Evolutionary conservation across 73 alveolate genomes (phyloP), one percentile per base, ranked within the genome.

Genomic region (Vitrella brassicaformis): DNA sequence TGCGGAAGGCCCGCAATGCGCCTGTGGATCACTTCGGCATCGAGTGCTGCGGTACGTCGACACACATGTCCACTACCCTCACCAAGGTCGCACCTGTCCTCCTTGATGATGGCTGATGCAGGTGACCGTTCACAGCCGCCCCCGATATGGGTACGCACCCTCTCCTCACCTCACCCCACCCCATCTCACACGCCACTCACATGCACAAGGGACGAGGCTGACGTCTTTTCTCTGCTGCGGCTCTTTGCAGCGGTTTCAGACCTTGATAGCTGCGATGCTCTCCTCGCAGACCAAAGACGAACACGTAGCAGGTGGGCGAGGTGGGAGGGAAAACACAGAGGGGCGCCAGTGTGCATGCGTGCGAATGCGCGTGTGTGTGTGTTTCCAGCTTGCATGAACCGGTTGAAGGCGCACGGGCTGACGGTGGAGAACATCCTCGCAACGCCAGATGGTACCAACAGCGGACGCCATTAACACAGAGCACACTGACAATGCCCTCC

Each of bases 251-350:
- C 4, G 56, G 56, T 90, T 68, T 69, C 87, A 87, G 56, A 88
- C 89, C 18, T 68, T 90, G 47, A 85, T 90, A 0, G 82, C 92
- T n/a, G 69, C 88, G 70, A 87, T 90, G 91, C 86, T 90, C 25
- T 67, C 87, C 10, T 67, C 92, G 31, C 88, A 90, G 75, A 87
- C 96, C 31, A 87, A 81, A 81, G 96, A 90, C 79, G 86, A 84
- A 31, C 81, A 78, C 64, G 88, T 93, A 31, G 80, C 82, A n/a
- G n/a, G n/a, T n/a, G n/a, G n/a, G n/a, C n/a, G n/a, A n/a, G n/a
- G n/a, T n/a, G n/a, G n/a, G n/a, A n/a, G n/a, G n/a, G n/a, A n/a
- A n/a, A n/a, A n/a, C n/a, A n/a, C n/a, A n/a, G n/a, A n/a, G n/a
- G n/a, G n/a, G n/a, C n/a, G n/a, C n/a, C n/a, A n/a, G n/a, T n/a